A percentile compares a stretch with the other conserved stretches of the same genome.
Evolutionary conservation across 2,329 filamentous ascomycete genomes (phyloP).

Genomic region (Arthrobotrys megalospora): DNA sequence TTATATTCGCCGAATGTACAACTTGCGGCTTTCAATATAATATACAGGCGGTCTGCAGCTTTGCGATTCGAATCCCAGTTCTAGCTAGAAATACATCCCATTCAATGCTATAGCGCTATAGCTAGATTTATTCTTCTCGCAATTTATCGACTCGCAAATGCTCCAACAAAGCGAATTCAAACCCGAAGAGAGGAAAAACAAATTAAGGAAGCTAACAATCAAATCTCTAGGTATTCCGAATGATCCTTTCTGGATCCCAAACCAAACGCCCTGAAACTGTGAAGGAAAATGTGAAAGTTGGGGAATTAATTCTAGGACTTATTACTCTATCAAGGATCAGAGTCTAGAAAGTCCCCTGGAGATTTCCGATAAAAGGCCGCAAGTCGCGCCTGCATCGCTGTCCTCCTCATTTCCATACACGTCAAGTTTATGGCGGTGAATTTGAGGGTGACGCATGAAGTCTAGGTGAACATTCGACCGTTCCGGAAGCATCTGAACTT

Average conservation of each 20-base stretch:
- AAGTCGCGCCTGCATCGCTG: slow-evolving; percentile 39
- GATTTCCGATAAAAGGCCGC: slow-evolving; percentile 39
- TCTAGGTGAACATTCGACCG: not conserved
- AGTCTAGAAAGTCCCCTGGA: slow-evolving; percentile 42
- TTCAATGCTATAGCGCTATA: not conserved
- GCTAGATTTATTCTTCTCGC: not conserved
- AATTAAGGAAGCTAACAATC: not conserved
- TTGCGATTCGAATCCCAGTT: not conserved
- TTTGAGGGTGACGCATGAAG: not conserved
- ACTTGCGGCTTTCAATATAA: not conserved
- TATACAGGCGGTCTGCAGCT: not conserved
- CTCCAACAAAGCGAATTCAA: slow-evolving; percentile 4
- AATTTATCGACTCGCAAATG: not conserved
- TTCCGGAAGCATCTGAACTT: slow-evolving; percentile 15
- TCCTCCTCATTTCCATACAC: slow-evolving; percentile 2
- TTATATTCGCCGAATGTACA: slow-evolving; percentile 22
- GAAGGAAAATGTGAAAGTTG: slow-evolving; percentile 13
- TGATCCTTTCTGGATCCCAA: not conserved
- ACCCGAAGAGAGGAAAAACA: not conserved
- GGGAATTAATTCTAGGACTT: not conserved
- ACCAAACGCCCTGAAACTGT: slow-evolving; percentile 5
- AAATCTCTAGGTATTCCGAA: not conserved
- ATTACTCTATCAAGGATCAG: not conserved
- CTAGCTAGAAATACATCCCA: not conserved
- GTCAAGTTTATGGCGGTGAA: not conserved